Evolutionary conservation across 2,329 filamentous ascomycete genomes (phyloP).

Genomic region (Botryotinia calthae): DNA sequence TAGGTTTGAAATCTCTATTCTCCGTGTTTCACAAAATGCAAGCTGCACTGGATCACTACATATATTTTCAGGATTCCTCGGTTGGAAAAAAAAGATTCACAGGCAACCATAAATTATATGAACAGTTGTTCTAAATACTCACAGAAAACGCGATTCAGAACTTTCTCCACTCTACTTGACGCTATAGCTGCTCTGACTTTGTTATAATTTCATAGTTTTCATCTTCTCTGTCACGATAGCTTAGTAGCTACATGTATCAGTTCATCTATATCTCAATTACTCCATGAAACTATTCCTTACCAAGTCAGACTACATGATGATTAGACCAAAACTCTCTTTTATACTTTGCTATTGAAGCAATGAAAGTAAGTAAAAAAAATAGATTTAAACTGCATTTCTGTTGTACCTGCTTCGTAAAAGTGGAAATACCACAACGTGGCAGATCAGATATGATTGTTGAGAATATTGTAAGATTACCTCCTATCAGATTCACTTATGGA

Average conservation of each 20-base stretch:
- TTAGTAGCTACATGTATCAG: not conserved
- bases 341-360: not conserved
- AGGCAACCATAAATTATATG: not conserved
- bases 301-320: not conserved
- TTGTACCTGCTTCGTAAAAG: not conserved
- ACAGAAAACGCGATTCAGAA: not conserved
- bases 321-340: accelerated
- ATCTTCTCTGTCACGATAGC: not conserved
- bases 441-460: no score
- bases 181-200: not conserved
- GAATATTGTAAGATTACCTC: not conserved
- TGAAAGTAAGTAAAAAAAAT: no score
- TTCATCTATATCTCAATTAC: not conserved
- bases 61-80: not conserved
- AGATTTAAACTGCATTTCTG: not conserved
- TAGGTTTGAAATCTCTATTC: not conserved
- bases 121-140: accelerated
- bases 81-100: not conserved
- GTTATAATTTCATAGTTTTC: not conserved
- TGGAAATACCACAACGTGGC: no score
- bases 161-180: not conserved
- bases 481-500: not conserved
- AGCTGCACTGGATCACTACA: not conserved
- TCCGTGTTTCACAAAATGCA: not conserved
- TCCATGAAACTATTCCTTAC: not conserved